Percentiles rank a stretch among this genome's conserved stretches.
Evolutionary conservation across 352 stramenopile species (phyloP).

Genomic region (Phytophthora tentaculata): DNA sequence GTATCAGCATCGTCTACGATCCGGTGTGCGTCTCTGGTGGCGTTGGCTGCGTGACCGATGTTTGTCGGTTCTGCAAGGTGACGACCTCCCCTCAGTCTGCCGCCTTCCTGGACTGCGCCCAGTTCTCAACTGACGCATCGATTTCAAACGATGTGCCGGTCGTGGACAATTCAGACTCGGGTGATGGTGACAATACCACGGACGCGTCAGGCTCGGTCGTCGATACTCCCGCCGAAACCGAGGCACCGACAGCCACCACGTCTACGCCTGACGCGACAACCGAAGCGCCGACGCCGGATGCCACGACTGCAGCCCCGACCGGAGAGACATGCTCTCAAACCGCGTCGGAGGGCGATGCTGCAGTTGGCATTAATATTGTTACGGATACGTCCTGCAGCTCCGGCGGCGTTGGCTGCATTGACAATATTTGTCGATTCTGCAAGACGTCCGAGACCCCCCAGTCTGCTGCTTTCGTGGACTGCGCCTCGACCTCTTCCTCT

Average conservation of each 20-base stretch:
- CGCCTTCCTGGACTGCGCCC: conserved; percentile 28
- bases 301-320: neutral
- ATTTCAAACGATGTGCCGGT: conserved; percentile 10
- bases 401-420: conserved; percentile 26
- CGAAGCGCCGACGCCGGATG: neutral
- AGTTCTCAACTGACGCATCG: conserved; percentile 3
- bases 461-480: conserved; percentile 18
- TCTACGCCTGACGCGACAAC: neutral
- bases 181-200: conserved; percentile 6
- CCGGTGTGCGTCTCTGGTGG: conserved; percentile 34
- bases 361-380: conserved; percentile 38
- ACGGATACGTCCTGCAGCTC: conserved; percentile 29
- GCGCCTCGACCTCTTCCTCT: conserved; percentile 1
- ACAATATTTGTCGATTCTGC: conserved; percentile 29
- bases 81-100: conserved; percentile 32
- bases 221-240: neutral
- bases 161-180: conserved; percentile 11
- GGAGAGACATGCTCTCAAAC: conserved; percentile 20
- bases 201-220: conserved; percentile 10
- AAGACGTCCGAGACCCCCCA: conserved; percentile 15
- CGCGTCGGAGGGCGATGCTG: conserved; percentile 30
- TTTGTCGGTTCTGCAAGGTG: conserved; percentile 55
- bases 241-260: neutral
- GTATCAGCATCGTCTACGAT: conserved; percentile 42
- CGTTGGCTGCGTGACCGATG: conserved; percentile 41